phyloP scores from a whole-genome alignment of 352 stramenopile genomes.

The Phytophthora colocasiae region DNA sequence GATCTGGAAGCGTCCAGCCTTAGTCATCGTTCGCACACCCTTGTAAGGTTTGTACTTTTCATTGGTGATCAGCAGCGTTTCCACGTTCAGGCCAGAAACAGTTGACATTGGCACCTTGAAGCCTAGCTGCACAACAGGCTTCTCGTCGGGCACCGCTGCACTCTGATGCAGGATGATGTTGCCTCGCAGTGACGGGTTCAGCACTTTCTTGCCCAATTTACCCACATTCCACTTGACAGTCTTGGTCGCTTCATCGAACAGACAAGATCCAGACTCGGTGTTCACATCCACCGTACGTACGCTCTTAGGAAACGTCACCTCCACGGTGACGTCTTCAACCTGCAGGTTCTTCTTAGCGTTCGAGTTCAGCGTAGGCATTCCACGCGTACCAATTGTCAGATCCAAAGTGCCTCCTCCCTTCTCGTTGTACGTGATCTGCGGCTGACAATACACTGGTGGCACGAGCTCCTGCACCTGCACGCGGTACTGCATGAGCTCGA shows the following conservation, averaged over 20 bases:
- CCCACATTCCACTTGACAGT: slow-evolving; percentile 95
- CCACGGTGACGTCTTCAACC: slow-evolving; percentile 93
- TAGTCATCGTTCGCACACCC: slow-evolving; percentile 96
- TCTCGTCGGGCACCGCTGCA: slow-evolving; percentile 86
- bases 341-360: slow-evolving; percentile 84
- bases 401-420: slow-evolving; percentile 75
- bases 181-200: slow-evolving; percentile 88
- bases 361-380: slow-evolving; percentile 79
- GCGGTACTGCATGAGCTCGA: slow-evolving; percentile 94
- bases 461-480: slow-evolving; percentile 85
- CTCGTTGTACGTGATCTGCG: slow-evolving; percentile 85
- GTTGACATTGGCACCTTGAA: slow-evolving; percentile 98
- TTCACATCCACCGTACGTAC: slow-evolving; percentile 95
- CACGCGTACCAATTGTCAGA: slow-evolving; percentile 72
- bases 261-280: slow-evolving; percentile 91
- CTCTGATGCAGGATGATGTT: slow-evolving; percentile 93
- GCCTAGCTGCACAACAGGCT: slow-evolving; percentile 93
- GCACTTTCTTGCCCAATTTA: slow-evolving; percentile 93
- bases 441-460: slow-evolving; percentile 90
- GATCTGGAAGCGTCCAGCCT: slow-evolving; percentile 96
- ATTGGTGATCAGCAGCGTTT: slow-evolving; percentile 94
- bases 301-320: slow-evolving; percentile 97
- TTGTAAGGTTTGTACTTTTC: slow-evolving; percentile 99
- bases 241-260: slow-evolving; percentile 97
- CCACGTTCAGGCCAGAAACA: slow-evolving; percentile 96